Evolutionary conservation across 164 flowering plant genomes (phyloP).

Genomic region (Aristolochia contorta): DNA sequence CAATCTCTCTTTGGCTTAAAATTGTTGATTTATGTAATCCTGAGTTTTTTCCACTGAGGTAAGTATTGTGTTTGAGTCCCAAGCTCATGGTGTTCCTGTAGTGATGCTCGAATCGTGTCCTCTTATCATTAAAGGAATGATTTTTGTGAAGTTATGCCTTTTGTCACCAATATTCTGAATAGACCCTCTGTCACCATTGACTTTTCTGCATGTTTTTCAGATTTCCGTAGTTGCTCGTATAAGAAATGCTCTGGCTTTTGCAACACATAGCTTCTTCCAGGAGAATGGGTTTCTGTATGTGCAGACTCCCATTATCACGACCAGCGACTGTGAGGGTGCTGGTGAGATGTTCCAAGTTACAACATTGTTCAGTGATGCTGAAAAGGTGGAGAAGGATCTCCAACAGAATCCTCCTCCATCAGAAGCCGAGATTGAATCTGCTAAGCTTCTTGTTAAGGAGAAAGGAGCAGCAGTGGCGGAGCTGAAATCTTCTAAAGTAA

Average conservation of each 20-base stretch:
- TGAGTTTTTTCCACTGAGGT: no score
- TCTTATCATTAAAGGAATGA: not conserved
- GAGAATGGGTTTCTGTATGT: constrained; percentile 69
- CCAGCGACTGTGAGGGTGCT: constrained; percentile 98
- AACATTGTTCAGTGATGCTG: constrained; percentile 65
- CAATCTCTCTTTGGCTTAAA: no score
- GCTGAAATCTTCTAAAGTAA: constrained; percentile 64
- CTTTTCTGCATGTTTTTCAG: constrained; percentile 23
- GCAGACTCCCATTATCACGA: constrained; percentile 89
- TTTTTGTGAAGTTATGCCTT: no score
- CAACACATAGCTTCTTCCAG: constrained; percentile 86
- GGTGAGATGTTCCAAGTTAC: constrained; percentile 99
- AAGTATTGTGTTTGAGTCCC: no score
- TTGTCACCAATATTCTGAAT: not conserved
- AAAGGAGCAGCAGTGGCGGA: constrained; percentile 56
- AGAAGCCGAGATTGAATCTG: constrained; percentile 60
- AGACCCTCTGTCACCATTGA: not conserved
- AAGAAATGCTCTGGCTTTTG: constrained; percentile 75
- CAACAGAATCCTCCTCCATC: constrained; percentile 74
- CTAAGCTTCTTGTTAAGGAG: constrained; percentile 44
- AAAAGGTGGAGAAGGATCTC: constrained; percentile 73
- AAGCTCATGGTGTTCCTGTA: no score
- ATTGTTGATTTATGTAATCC: no score
- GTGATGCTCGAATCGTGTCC: no score
- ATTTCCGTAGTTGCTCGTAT: constrained; percentile 86